Base-by-base conservation (phyloP, 2,329 filamentous ascomycete species). In the Venturia oleaginea region DNA sequence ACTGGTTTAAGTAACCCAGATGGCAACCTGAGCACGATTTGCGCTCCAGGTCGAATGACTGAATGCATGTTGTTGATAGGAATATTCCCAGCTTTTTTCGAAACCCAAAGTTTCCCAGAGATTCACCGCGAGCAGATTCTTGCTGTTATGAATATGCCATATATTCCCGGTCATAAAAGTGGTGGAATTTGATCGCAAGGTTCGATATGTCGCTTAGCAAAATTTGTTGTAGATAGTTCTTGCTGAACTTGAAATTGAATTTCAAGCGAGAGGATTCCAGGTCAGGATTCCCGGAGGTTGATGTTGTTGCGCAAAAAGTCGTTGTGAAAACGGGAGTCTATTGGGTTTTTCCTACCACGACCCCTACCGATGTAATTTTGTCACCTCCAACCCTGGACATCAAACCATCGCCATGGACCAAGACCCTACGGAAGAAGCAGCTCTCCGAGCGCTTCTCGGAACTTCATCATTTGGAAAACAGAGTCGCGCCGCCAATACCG, bases 1-100 rank as follows among this genome's bases (percentile, higher is more conserved):
- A 85, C 72, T 65, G 87, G 76, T 71, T 83, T 85, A 64, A 81
- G 76, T 62, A 80, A 75, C 67, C 84, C 84, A 15, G 84, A 86
- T 17, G 85, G 81, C 34, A 85, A 80, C 65, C 81, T 80, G 65
- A 85, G 72, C 67, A 81, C 80, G 64, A 85, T 76, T 69, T 80
- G 78, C 64, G 79, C 76, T 68, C 81, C 74, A 13, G 82, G 80
- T 64, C 59, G 59, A n/a, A 60, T n/a, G 40, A 43, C 11, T 37
- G 59, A 60, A n/a, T 60, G 40, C 59, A 60, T 60, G 24, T 15
- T 43, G 10, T 6, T 32, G 30, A 19, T 51, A 11, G 4, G 34
- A 17, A 8, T 57, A 34, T 22, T n/a, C 30, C 27, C 34, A 22
- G 27, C 51, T 34, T 5, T 54, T 54, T 17, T 22, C 19, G 19